Conservation (phyloP, 2,329 filamentous ascomycete genomes). For the Fusarium sterilihyphosum region DNA sequence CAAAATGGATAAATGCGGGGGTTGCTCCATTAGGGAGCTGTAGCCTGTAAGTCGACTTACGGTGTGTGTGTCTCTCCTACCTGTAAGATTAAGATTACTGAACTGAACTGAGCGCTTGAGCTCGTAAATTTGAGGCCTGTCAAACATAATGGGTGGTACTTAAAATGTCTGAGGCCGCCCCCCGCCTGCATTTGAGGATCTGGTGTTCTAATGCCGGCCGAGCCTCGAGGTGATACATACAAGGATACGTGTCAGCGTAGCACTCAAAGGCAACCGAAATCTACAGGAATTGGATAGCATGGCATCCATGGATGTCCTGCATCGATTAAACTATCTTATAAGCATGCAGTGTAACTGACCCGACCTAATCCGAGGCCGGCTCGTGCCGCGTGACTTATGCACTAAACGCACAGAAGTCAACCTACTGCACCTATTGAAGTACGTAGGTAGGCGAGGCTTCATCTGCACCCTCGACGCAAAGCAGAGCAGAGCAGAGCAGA, state of each 20-base stretch:
- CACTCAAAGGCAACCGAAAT: not conserved
- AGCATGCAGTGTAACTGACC: not conserved
- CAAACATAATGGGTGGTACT: not conserved
- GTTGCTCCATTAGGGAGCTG: not conserved
- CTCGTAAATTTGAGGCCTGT: not conserved
- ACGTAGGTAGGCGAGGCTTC: not conserved
- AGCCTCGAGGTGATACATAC: not conserved
- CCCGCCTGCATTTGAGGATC: not conserved
- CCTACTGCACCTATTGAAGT: not conserved
- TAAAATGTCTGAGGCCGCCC: not conserved
- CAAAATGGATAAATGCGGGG: not conserved
- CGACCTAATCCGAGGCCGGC: not conserved
- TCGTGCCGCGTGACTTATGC: not conserved
- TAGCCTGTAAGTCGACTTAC: too few relatives aligned
- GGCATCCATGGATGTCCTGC: not conserved
- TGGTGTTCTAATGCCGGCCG: not conserved
- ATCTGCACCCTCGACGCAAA: not conserved
- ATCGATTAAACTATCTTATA: not conserved
- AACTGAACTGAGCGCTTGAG: not conserved
- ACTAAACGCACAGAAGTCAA: not conserved
- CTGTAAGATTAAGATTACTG: not conserved
- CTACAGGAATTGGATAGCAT: not conserved
- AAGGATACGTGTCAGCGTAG: not conserved
- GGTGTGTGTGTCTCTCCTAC: not conserved
- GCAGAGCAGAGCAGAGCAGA: not conserved